Evolutionary conservation across 1,284 basidiomycete species (phyloP).

Genomic region (Sanghuangporus weigelae): DNA sequence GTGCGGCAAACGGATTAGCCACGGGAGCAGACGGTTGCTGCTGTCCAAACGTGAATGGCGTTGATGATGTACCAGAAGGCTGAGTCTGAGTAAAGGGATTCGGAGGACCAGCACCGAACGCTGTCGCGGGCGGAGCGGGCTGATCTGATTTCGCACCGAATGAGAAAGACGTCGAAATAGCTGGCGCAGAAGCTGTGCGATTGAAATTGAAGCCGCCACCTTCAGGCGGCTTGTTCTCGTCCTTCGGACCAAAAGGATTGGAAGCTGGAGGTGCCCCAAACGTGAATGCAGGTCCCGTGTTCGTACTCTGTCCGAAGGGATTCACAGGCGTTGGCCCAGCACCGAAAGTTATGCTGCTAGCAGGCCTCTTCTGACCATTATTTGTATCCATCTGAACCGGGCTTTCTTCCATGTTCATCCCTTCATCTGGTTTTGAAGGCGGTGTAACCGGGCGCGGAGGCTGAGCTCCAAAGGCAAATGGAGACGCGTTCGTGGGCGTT

Average conservation of each 20-base stretch:
- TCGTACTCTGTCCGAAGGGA: conserved; percentile 6
- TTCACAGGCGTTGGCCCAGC: conserved; percentile 16
- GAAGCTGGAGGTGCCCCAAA: conserved; percentile 21
- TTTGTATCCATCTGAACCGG: conserved; percentile 45
- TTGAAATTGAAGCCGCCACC: conserved; percentile 12
- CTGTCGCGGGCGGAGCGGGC: conserved; percentile 14
- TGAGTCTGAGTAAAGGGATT: conserved; percentile 37
- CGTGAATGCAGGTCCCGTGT: conserved; percentile 11
- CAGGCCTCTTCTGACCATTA: conserved; percentile 30
- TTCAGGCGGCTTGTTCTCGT: conserved; percentile 20
- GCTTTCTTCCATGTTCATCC: conserved; percentile 67
- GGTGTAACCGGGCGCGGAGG: conserved; percentile 43
- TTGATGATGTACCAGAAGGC: conserved; percentile 27
- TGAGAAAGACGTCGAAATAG: conserved; percentile 29
- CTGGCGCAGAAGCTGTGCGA: conserved; percentile 20
- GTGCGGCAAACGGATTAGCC: background rate
- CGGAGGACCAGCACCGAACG: conserved; percentile 35
- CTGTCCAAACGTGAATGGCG: conserved; percentile 34
- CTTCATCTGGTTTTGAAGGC: conserved; percentile 44
- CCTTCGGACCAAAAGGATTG: conserved; percentile 25
- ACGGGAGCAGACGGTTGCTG: conserved; percentile 25
- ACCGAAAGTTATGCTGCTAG: conserved; percentile 41
- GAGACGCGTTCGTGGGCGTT: conserved; percentile 18
- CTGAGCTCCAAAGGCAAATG: conserved; percentile 30
- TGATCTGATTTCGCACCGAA: conserved; percentile 26